Percentiles rank a stretch among this genome's conserved stretches.
phyloP scores from a whole-genome alignment of 495 filamentous ascomycete species.

The Penicillium parvum region DNA sequence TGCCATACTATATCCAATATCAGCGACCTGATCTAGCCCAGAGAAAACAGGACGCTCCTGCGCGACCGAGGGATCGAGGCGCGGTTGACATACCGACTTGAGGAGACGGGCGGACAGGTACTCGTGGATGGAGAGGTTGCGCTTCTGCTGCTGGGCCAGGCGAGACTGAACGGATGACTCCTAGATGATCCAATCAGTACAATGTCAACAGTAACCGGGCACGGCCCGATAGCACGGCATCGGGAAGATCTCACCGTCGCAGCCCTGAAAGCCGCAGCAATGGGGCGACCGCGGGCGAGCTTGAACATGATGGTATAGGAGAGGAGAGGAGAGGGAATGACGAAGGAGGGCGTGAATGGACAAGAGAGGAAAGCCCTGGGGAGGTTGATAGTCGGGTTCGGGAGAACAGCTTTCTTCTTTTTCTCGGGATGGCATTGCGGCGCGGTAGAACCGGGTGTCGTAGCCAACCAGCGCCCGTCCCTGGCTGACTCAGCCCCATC shows the following conservation, averaged over 20 bases:
- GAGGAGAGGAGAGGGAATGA: slow-evolving; percentile 21
- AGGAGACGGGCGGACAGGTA: slow-evolving; percentile 90
- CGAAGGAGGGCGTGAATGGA: not conserved
- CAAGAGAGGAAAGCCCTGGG: slow-evolving; percentile 3
- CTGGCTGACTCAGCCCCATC: slow-evolving; percentile 21
- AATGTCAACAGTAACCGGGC: slow-evolving; percentile 9
- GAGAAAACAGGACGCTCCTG: slow-evolving; percentile 9
- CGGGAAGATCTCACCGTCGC: slow-evolving; percentile 48
- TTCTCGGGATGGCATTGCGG: slow-evolving; percentile 35
- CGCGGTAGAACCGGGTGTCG: slow-evolving; percentile 27
- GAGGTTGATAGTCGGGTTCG: slow-evolving; percentile 16
- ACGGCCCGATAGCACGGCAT: slow-evolving; percentile 16
- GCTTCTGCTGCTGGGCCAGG: slow-evolving; percentile 62
- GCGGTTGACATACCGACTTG: slow-evolving; percentile 58
- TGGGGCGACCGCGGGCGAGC: slow-evolving; percentile 62
- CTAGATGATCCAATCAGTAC: slow-evolving; percentile 32
- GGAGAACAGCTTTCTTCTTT: slow-evolving; percentile 46
- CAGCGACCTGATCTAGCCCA: slow-evolving; percentile 13
- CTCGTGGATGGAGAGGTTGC: slow-evolving; percentile 93
- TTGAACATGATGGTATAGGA: slow-evolving; percentile 60
- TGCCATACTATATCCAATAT: slow-evolving; percentile 68
- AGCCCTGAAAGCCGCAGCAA: slow-evolving; percentile 62
- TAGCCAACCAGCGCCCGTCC: slow-evolving; percentile 25
- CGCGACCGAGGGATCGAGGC: slow-evolving; percentile 17
- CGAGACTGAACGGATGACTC: slow-evolving; percentile 46